Conservation (phyloP, 2,329 filamentous ascomycete genomes). For the Pyrenochaeta sp. region DNA sequence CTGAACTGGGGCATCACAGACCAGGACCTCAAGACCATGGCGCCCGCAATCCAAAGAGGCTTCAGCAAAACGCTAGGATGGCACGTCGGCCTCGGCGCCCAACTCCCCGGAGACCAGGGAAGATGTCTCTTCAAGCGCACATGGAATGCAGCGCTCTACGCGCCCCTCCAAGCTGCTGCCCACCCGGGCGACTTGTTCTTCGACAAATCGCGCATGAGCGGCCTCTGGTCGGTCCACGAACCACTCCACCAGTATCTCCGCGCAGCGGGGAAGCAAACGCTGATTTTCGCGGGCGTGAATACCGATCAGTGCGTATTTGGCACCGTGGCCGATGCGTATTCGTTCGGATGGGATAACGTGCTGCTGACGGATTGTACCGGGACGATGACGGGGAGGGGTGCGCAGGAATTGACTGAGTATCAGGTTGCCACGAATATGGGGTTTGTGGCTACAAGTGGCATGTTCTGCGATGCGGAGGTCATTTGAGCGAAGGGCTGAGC, state of each 20-base stretch:
- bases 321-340: slow-evolving; percentile 52
- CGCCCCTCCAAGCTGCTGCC: slow-evolving; percentile 47
- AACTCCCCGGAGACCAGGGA: slow-evolving; percentile 48
- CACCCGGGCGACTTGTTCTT: slow-evolving; percentile 52
- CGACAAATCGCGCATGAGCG: slow-evolving; percentile 54
- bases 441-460: slow-evolving; percentile 50
- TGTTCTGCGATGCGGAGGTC: slow-evolving; percentile 35
- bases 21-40: slow-evolving; percentile 48
- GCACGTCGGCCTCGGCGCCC: slow-evolving; percentile 51
- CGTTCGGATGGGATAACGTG: slow-evolving; percentile 52
- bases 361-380: slow-evolving; percentile 52
- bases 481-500: too few species aligned
- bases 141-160: slow-evolving; percentile 54
- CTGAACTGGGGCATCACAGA: slow-evolving; percentile 53
- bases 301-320: slow-evolving; percentile 54
- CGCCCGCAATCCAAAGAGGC: slow-evolving; percentile 51
- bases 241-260: slow-evolving; percentile 52
- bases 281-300: slow-evolving; percentile 53
- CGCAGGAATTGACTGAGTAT: slow-evolving; percentile 51
- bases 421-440: slow-evolving; percentile 54
- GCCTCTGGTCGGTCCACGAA: slow-evolving; percentile 51
- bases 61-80: slow-evolving; percentile 53
- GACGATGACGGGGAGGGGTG: slow-evolving; percentile 50
- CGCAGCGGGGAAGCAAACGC: slow-evolving; percentile 50
- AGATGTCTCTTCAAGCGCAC: slow-evolving; percentile 52